Percentiles rank a stretch among this genome's conserved stretches.
phyloP scores from a whole-genome alignment of 2,329 filamentous ascomycete genomes.

The Trichoderma breve region DNA sequence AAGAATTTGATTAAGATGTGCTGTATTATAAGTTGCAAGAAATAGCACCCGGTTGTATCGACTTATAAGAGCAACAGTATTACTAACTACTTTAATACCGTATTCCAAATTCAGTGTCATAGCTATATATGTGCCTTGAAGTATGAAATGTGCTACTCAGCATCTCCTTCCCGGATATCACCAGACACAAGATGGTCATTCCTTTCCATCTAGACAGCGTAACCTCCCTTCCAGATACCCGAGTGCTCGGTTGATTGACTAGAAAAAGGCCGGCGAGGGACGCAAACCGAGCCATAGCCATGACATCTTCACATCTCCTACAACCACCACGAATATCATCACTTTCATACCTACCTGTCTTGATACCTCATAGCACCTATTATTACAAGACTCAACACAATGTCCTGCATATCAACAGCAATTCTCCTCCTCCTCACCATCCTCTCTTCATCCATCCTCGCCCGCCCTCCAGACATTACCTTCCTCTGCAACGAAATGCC shows the following conservation, averaged over 20 bases:
- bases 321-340: not conserved
- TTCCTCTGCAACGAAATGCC: constrained; percentile 25
- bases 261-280: not conserved
- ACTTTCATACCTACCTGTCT: not conserved
- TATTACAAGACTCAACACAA: not conserved
- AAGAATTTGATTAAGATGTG: no score
- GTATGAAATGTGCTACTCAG: not conserved
- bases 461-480: constrained; percentile 24
- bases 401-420: not conserved
- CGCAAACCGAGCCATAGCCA: not conserved
- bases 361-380: not conserved
- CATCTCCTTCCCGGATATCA: not conserved
- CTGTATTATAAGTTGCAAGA: no score
- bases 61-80: no score
- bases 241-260: not conserved
- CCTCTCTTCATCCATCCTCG: not conserved
- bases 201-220: not conserved
- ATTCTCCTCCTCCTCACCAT: not conserved
- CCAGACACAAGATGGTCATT: not conserved
- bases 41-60: no score
- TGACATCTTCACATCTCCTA: not conserved
- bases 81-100: not conserved
- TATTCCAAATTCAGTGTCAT: not conserved
- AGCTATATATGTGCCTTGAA: not conserved
- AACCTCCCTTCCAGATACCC: not conserved